A percentile compares a stretch with the other conserved stretches of the same genome.
Conservation (phyloP, 768 basidiomycete species). For the Psilocybe subaeruginosa region DNA sequence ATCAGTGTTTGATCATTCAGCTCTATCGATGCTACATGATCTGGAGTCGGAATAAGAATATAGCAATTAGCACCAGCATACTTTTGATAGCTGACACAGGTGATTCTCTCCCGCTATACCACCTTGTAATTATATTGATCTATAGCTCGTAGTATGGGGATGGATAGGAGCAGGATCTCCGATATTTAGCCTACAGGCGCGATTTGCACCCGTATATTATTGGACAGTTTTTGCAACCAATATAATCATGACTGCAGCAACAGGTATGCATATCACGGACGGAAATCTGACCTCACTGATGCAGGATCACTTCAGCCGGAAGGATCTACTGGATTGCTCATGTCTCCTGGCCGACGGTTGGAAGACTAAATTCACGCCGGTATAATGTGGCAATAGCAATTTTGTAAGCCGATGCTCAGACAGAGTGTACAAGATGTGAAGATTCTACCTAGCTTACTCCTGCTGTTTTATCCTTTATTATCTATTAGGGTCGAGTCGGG, state of each 20-base stretch:
- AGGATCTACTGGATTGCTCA: background rate
- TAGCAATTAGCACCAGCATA: constrained; percentile 3
- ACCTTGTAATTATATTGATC: background rate
- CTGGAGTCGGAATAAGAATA: constrained; percentile 4
- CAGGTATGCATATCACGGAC: background rate
- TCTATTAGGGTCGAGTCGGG: constrained; percentile 2
- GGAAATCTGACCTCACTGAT: background rate
- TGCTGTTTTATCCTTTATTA: background rate
- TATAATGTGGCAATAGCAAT: constrained; percentile 7
- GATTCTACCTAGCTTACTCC: background rate
- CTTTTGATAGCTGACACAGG: constrained; percentile 11
- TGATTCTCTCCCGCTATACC: background rate
- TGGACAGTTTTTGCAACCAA: constrained; percentile 8
- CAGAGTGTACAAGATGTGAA: background rate
- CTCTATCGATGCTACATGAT: constrained; percentile 13
- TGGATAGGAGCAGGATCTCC: constrained; percentile 13
- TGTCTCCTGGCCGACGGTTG: background rate
- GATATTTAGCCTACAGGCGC: background rate
- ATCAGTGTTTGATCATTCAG: background rate
- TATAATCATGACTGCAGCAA: constrained; percentile 4
- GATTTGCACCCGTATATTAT: constrained; percentile 9
- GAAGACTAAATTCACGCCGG: background rate
- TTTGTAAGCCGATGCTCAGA: background rate
- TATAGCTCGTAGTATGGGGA: background rate
- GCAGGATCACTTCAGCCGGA: background rate